Conservation (phyloP, 2,329 filamentous ascomycete species). For the Plenodomus biglobosus region DNA sequence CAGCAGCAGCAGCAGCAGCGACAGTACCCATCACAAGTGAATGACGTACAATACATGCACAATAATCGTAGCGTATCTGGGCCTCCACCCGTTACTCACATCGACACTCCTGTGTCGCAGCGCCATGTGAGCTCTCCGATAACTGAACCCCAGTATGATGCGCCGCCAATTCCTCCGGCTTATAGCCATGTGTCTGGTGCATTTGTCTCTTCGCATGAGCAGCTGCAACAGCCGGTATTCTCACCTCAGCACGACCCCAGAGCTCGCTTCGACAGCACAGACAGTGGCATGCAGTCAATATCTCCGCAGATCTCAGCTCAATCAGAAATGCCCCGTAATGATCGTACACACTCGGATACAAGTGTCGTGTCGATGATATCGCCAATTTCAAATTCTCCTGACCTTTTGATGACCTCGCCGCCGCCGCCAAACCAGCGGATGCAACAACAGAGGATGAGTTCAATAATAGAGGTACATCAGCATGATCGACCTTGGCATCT, state of each 20-base stretch:
- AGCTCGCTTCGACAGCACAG: conserved; percentile 14
- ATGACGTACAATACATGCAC: conserved; percentile 7
- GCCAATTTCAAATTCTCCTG: conserved; percentile 31
- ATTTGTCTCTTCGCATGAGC: conserved; percentile 29
- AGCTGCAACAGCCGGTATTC: conserved; percentile 16
- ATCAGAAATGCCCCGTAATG: conserved; percentile 25
- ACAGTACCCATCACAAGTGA: conserved; percentile 8
- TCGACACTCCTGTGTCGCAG: conserved; percentile 16
- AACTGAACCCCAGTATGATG: conserved; percentile 39
- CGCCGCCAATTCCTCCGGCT: conserved; percentile 40
- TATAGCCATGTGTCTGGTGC: conserved; percentile 39
- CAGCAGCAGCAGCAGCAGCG: conserved; percentile 12
- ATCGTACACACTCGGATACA: conserved; percentile 30
- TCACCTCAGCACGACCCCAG: conserved; percentile 10
- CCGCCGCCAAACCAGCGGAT: conserved; percentile 17
- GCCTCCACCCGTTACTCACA: conserved; percentile 11
- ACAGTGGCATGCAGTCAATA: conserved; percentile 27
- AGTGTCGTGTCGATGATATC: conserved; percentile 36
- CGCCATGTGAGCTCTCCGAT: conserved; percentile 23
- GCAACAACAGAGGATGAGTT: conserved; percentile 39
- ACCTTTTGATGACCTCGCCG: conserved; percentile 12
- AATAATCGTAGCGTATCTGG: conserved; percentile 26
- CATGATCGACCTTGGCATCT: conserved; percentile 38
- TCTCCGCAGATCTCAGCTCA: conserved; percentile 40
- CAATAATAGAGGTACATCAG: conserved; percentile 36